phyloP scores from a whole-genome alignment of 768 basidiomycete genomes.

The Leucosporidium creatinivorum region DNA sequence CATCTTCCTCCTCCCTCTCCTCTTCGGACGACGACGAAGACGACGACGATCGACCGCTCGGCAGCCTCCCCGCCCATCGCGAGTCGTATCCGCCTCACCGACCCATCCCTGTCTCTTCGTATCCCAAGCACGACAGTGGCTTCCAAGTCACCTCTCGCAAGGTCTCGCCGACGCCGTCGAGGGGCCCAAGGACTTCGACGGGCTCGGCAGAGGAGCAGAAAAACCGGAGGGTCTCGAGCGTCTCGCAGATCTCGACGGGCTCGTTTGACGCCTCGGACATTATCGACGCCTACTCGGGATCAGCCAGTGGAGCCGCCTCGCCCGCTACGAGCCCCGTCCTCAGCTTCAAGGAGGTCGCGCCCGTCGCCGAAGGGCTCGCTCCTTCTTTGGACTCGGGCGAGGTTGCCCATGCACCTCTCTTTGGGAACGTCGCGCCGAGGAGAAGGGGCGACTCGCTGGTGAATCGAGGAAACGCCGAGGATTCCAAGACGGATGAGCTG shows the following conservation, averaged over 20 bases:
- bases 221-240: neutral
- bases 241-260: neutral
- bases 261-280: neutral
- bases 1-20: too few relatives aligned
- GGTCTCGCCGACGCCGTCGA: neutral
- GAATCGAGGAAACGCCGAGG: too few relatives aligned
- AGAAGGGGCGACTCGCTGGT: neutral
- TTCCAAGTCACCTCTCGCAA: constrained; percentile 20
- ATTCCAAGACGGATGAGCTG: too few relatives aligned
- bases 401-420: neutral
- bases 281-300: constrained; percentile 1
- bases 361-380: neutral
- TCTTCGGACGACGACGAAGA: constrained; percentile 7
- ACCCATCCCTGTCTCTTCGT: neutral
- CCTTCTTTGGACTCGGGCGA: too few relatives aligned
- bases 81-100: constrained; percentile 11
- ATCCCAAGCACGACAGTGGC: neutral
- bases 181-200: neutral
- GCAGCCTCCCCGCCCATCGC: neutral
- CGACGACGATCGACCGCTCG: constrained; percentile 24
- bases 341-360: neutral
- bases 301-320: neutral
- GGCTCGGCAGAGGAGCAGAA: neutral
- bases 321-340: neutral
- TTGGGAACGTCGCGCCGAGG: neutral